Conservation (phyloP, 106 monocot genomes). For the Gastrodia elata region DNA sequence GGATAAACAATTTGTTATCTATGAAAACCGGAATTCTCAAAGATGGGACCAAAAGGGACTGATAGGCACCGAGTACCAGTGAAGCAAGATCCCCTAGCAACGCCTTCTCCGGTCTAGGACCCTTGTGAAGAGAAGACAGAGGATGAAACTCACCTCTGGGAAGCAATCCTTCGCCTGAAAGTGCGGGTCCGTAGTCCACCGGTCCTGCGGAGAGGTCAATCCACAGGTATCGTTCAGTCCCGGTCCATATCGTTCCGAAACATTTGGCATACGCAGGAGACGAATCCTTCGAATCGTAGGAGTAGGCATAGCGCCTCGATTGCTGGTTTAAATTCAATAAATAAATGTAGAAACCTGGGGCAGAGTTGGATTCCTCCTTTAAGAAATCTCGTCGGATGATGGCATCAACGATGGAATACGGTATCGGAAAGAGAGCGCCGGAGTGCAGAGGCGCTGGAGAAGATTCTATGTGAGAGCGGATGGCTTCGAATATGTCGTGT, state of each 20-base stretch:
- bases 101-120: constrained; percentile 38
- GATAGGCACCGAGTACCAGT: constrained; percentile 57
- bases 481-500: constrained; percentile 30
- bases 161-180: constrained; percentile 80
- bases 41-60: constrained; percentile 60
- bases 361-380: constrained; percentile 22
- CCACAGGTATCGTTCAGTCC: constrained; percentile 66
- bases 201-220: constrained; percentile 85
- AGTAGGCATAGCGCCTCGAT: constrained; percentile 63
- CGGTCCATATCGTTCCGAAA: constrained; percentile 56
- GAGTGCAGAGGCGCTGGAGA: constrained; percentile 41
- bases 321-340: constrained; percentile 42
- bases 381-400: constrained; percentile 39
- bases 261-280: constrained; percentile 62
- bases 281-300: constrained; percentile 24
- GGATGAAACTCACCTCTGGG: constrained; percentile 90
- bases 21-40: constrained; percentile 65
- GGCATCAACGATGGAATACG: constrained; percentile 39
- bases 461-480: constrained; percentile 43
- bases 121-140: constrained; percentile 50
- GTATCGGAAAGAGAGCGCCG: constrained; percentile 44
- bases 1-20: constrained; percentile 40
- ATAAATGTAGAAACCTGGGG: constrained; percentile 63
- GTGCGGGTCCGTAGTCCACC: constrained; percentile 73
- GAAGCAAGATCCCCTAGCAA: constrained; percentile 65